These are phyloP conservation scores for Acanthamoeba sp. DNA, from an alignment of 208 protist genomes.

Conservation along the genomic window DNA sequence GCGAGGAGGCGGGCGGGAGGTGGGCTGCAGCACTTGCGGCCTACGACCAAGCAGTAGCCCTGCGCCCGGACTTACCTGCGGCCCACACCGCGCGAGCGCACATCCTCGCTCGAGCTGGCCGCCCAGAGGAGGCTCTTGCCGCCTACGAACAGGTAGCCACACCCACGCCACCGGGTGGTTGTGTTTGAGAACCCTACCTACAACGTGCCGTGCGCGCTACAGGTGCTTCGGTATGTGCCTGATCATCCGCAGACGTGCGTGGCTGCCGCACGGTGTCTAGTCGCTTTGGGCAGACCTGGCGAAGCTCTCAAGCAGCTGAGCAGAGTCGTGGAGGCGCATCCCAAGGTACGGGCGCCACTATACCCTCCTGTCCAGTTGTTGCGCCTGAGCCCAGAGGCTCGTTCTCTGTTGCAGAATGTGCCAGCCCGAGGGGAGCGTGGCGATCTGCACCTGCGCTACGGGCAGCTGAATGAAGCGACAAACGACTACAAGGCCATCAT, in stretches of 20 bases:
- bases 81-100: background rate
- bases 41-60: constrained; percentile 6
- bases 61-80: background rate
- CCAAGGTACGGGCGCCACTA: background rate
- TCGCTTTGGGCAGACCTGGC: background rate
- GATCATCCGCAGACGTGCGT: background rate
- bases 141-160: background rate
- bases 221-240: background rate
- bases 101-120: background rate
- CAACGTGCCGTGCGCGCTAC: background rate
- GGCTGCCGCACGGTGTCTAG: background rate
- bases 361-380: background rate
- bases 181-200: too few species aligned
- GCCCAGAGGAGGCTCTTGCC: background rate
- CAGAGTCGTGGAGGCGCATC: background rate
- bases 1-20: background rate
- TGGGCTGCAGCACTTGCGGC: background rate
- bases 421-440: background rate
- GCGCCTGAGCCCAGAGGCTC: background rate
- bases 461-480: background rate
- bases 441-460: background rate
- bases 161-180: too few species aligned
- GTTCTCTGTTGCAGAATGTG: background rate
- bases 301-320: background rate
- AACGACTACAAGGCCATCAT: constrained; percentile 12